Conservation (phyloP, 768 basidiomycete species). For the Mycena alexandri region DNA sequence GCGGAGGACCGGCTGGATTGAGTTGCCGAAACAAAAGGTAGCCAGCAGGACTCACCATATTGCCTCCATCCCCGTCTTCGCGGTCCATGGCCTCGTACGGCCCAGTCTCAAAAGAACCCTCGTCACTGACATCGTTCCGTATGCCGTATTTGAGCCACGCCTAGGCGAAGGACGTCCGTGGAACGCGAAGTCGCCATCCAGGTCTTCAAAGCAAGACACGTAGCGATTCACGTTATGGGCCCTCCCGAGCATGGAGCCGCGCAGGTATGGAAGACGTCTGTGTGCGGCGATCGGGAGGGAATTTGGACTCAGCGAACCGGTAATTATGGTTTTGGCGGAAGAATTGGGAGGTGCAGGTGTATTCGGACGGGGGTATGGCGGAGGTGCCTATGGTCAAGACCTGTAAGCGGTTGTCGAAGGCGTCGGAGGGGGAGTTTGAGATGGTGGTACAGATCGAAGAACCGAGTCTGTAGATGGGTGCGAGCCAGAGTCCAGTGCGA, state of each 20-base stretch:
- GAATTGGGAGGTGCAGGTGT: slow-evolving; percentile 42
- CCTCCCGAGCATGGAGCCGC: slow-evolving; percentile 45
- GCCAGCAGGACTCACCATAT: slow-evolving; percentile 21
- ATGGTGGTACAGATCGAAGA: too few species aligned
- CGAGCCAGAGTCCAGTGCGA: too few species aligned
- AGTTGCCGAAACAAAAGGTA: neutral
- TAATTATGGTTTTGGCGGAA: slow-evolving; percentile 46
- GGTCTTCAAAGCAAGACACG: slow-evolving; percentile 43
- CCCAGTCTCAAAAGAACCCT: slow-evolving; percentile 35
- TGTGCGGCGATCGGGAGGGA: slow-evolving; percentile 36
- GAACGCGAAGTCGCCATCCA: slow-evolving; percentile 33
- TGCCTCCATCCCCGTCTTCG: slow-evolving; percentile 9
- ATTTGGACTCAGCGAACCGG: slow-evolving; percentile 29
- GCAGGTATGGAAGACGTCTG: slow-evolving; percentile 55
- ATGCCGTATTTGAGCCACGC: slow-evolving; percentile 14
- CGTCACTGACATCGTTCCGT: slow-evolving; percentile 34
- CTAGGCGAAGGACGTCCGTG: slow-evolving; percentile 29
- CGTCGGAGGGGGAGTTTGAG: slow-evolving; percentile 45
- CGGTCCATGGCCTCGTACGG: neutral
- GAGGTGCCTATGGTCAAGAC: slow-evolving; percentile 43
- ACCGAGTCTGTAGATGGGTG: too few species aligned
- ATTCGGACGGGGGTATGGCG: slow-evolving; percentile 37
- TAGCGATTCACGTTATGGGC: slow-evolving; percentile 45
- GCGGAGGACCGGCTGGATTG: slow-evolving; percentile 29
- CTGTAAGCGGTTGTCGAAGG: slow-evolving; percentile 44